These are phyloP conservation scores for Butyriboletus loyo DNA, from an alignment of 768 basidiomycete genomes.

Conservation along the genomic window DNA sequence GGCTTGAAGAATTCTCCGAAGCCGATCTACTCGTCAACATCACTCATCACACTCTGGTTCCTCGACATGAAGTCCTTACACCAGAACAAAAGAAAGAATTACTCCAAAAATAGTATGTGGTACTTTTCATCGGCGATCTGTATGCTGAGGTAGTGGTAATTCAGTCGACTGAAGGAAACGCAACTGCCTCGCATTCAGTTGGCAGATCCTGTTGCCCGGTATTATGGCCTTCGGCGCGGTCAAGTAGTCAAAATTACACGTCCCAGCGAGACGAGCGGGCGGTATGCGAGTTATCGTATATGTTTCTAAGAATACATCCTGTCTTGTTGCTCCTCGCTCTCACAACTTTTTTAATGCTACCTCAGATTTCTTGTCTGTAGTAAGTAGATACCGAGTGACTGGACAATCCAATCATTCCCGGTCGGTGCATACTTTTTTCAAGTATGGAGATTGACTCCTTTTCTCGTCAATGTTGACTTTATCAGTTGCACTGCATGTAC, in stretches of 20 bases:
- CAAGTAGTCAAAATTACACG: slow-evolving; percentile 98
- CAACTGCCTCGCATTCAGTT: slow-evolving; percentile 96
- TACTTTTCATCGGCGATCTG: not conserved
- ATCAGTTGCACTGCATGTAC: not conserved
- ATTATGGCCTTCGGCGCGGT: slow-evolving; percentile 92
- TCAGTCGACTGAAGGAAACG: slow-evolving; percentile 94
- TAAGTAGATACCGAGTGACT: slow-evolving; percentile 7
- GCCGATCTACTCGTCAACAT: slow-evolving; percentile 97
- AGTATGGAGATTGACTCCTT: not conserved
- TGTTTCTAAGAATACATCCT: slow-evolving; percentile 55
- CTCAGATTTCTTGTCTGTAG: slow-evolving; percentile 16
- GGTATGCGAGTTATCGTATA: slow-evolving; percentile 90
- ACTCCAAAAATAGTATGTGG: slow-evolving; percentile 87
- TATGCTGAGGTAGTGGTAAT: slow-evolving; percentile 5
- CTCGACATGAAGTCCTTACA: slow-evolving; percentile 84
- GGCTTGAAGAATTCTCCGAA: slow-evolving; percentile 95
- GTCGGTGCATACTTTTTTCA: slow-evolving; percentile 3
- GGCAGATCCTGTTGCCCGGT: slow-evolving; percentile 95
- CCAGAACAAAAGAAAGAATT: slow-evolving; percentile 83
- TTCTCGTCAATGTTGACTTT: not conserved
- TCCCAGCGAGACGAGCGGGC: slow-evolving; percentile 94
- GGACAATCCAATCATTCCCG: not conserved
- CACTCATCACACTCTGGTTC: slow-evolving; percentile 92
- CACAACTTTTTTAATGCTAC: not conserved
- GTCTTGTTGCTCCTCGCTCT: not conserved